Evolutionary conservation across 768 basidiomycete genomes (phyloP).

Genomic region (Collybia nuda): DNA sequence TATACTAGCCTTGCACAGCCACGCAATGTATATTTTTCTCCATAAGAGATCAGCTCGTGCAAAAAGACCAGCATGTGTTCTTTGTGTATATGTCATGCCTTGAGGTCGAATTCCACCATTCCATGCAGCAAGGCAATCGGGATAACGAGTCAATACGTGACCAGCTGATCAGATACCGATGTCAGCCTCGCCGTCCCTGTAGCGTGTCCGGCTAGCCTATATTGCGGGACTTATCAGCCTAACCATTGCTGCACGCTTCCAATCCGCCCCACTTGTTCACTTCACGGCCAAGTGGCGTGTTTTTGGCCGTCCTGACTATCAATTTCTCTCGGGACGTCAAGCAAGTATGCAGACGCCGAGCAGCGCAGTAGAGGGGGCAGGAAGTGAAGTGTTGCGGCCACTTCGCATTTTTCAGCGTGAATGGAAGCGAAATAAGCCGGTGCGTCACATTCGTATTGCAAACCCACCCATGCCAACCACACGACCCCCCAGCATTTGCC

Average conservation of each 20-base stretch:
- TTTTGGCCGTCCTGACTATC: no score
- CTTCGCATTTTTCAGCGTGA: conserved; percentile 36
- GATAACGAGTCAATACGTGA: neutral
- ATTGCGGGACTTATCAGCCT: no score
- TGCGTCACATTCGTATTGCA: conserved; percentile 13
- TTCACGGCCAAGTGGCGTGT: conserved; percentile 1
- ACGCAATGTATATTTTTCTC: neutral
- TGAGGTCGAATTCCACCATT: neutral
- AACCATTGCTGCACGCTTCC: no score
- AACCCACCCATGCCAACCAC: conserved; percentile 3
- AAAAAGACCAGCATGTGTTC: neutral
- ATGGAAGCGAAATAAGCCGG: conserved; percentile 42
- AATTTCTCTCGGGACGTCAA: no score
- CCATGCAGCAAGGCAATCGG: neutral
- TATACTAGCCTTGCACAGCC: neutral
- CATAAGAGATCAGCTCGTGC: neutral
- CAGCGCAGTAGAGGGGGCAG: no score
- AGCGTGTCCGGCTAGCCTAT: conserved; percentile 2
- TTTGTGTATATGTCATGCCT: neutral
- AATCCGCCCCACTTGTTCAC: no score
- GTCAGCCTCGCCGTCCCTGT: conserved; percentile 5
- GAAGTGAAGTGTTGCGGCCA: conserved; percentile 3
- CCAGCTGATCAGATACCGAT: neutral
- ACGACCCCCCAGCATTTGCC: conserved; percentile 35
- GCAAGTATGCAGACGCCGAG: no score